Evolutionary conservation across 2,329 filamentous ascomycete species (phyloP), one percentile per base, ranked within the genome.

Genomic region (Microdochium nivale): DNA sequence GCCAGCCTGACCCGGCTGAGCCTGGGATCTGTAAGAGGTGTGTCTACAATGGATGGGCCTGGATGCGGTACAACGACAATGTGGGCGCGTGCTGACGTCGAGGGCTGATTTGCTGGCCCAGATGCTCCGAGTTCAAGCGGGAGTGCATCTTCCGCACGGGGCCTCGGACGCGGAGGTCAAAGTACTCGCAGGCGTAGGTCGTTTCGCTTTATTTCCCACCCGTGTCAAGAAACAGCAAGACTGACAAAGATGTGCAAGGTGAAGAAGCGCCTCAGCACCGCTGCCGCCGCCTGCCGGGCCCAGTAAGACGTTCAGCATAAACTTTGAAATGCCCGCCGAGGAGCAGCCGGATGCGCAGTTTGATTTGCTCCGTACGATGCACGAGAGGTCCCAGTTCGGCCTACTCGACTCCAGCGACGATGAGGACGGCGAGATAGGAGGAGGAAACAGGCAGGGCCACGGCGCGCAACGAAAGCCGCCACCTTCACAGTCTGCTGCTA

Each of bases 81-180:
- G n/a, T n/a, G n/a, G n/a, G n/a, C n/a, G n/a, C n/a, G n/a, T n/a
- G n/a, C n/a, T n/a, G n/a, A n/a, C n/a, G n/a, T n/a, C n/a, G n/a
- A n/a, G n/a, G n/a, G n/a, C n/a, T 30, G 27, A 11, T 30, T 30
- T 30, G 27, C 27, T 30, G 27, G 11, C 51, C 23, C 53, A 80
- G 77, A 57, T 80, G 78, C 58, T 68, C 74, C 48, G 71, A 74
- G 47, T 77, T 72, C 27, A 79, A 78, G 59, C 67, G 71, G 49
- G 77, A 80, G 62, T 80, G 77, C 52, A 65, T 80, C 51, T 76
- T 77, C 54, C 70, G 75, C 48, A 74, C 72, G 0, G 73, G 70
- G 8, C 73, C 77, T 0, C 69, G 77, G 14, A 77, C 71, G n/a
- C 69, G 78, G 46, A 67, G 77, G 32, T 68, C 71, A 3, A 70